Evolutionary conservation across 352 stramenopile species (phyloP).

Genomic region (Pythium folliculosum): DNA sequence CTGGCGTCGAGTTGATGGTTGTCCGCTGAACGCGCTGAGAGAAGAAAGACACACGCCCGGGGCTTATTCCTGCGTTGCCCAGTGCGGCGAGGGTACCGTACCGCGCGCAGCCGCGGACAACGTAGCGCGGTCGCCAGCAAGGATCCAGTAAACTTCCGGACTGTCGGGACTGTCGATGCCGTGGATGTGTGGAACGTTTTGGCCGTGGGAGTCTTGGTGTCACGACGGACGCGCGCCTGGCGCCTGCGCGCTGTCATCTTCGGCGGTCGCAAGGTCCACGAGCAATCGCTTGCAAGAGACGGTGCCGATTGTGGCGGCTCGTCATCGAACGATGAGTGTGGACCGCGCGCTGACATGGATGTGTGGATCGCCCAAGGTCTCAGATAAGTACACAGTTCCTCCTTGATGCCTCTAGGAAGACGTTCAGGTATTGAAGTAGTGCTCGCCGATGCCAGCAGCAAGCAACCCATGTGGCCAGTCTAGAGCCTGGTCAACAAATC

Average conservation of each 20-base stretch:
- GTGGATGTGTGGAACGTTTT: background rate
- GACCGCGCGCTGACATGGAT: background rate
- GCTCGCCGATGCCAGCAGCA: background rate
- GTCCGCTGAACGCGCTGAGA: background rate
- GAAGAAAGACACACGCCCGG: no score
- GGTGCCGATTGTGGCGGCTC: background rate
- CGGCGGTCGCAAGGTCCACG: background rate
- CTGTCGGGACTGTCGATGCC: background rate
- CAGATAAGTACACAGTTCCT: background rate
- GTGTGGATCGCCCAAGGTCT: background rate
- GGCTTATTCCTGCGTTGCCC: background rate
- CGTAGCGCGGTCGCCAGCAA: background rate
- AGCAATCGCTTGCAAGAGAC: constrained; percentile 1
- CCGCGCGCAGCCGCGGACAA: no score
- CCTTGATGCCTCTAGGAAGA: no score
- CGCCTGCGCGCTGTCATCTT: background rate
- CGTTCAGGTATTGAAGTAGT: background rate
- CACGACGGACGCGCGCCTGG: background rate
- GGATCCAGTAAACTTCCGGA: constrained; percentile 6
- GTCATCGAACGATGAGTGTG: background rate
- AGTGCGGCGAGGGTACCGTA: background rate
- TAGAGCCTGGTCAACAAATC: background rate
- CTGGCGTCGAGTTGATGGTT: background rate
- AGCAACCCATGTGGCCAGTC: background rate
- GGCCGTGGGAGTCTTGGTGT: background rate